Percentiles rank a stretch among this genome's conserved stretches.
phyloP scores from a whole-genome alignment of 352 stramenopile species.

The Globisporangium ultimum region DNA sequence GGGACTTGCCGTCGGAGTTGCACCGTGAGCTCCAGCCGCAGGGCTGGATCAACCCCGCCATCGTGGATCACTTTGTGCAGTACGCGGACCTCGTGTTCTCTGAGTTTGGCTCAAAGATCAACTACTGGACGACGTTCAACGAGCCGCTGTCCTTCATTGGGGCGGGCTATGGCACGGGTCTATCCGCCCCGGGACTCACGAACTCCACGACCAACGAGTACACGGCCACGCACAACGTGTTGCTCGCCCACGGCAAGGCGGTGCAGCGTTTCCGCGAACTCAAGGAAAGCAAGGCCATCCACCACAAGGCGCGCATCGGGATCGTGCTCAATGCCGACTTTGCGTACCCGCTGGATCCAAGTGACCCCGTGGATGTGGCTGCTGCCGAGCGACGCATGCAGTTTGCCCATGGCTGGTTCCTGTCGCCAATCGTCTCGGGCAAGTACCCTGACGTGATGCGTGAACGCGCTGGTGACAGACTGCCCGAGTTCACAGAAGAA shows the following conservation, averaged over 20 bases:
- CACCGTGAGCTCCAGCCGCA: conserved; percentile 65
- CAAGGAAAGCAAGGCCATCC: conserved; percentile 34
- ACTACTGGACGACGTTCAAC: conserved; percentile 96
- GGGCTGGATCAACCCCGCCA: conserved; percentile 62
- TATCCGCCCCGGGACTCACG: conserved; percentile 27
- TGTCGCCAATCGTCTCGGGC: conserved; percentile 88
- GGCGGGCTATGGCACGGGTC: conserved; percentile 82
- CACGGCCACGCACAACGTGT: conserved; percentile 82
- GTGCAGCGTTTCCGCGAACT: conserved; percentile 84
- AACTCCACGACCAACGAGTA: conserved; percentile 46
- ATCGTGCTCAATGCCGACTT: conserved; percentile 91
- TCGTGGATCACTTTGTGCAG: conserved; percentile 72
- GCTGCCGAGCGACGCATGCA: conserved; percentile 85
- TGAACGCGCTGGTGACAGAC: conserved; percentile 54
- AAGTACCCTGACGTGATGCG: conserved; percentile 93
- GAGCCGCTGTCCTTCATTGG: conserved; percentile 89
- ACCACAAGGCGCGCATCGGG: conserved; percentile 76
- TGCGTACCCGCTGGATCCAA: conserved; percentile 68
- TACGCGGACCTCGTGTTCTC: conserved; percentile 91
- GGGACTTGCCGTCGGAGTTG: conserved; percentile 89
- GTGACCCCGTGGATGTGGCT: conserved; percentile 32
- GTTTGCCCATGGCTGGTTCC: conserved; percentile 92
- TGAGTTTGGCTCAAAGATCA: conserved; percentile 89
- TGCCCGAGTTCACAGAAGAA: conserved; percentile 85
- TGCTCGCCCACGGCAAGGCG: conserved; percentile 87